A percentile compares a stretch with the other conserved stretches of the same genome.
phyloP scores from a whole-genome alignment of 345 rosid genomes.

The Lepidium africanum region DNA sequence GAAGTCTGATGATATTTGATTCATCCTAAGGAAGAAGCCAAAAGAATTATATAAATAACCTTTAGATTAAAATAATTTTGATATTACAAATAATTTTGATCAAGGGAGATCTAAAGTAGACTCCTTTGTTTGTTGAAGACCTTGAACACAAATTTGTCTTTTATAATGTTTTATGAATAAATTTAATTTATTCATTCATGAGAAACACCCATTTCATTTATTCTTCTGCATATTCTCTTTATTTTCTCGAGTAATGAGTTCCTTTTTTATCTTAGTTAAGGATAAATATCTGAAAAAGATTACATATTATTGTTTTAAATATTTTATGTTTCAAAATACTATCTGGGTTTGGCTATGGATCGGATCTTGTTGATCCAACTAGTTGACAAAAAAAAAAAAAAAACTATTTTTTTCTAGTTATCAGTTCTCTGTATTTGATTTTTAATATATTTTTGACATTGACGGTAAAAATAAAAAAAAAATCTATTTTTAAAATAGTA shows the following conservation, averaged over 20 bases:
- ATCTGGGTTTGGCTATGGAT: no score
- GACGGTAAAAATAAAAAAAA: no score
- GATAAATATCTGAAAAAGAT: no score
- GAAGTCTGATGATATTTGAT: constrained; percentile 28
- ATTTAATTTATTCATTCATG: constrained; percentile 28
- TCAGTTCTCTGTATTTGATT: no score
- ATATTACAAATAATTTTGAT: neutral
- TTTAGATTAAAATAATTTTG: neutral
- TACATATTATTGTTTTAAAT: no score
- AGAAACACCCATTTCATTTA: constrained; percentile 42
- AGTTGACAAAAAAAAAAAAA: no score
- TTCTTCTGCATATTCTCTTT: constrained; percentile 1
- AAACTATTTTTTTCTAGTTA: no score
- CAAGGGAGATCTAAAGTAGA: neutral
- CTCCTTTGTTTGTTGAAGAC: neutral
- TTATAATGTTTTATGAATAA: neutral
- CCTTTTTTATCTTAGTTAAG: no score
- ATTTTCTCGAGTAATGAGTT: neutral
- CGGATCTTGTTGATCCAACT: no score
- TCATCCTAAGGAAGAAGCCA: neutral
- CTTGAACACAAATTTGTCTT: neutral
- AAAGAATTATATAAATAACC: neutral
- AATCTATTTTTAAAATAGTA: no score
- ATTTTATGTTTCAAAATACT: no score
- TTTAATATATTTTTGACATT: no score